Conservation (phyloP, 2,329 filamentous ascomycete species). For the Elsinoe perseae region DNA sequence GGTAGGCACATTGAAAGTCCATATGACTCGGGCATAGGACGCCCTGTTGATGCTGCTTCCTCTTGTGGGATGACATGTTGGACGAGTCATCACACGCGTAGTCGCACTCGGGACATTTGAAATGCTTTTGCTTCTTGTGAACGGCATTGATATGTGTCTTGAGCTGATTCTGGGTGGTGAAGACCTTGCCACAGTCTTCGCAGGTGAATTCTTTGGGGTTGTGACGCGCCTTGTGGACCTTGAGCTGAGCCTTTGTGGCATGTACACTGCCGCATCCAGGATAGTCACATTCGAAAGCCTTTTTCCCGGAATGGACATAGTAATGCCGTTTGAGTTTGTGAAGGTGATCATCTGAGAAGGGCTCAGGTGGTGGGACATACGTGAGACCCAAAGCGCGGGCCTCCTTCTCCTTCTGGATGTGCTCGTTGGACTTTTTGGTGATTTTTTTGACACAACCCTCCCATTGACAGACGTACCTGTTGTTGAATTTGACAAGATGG, state of each 20-base stretch:
- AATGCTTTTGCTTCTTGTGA: slow-evolving; percentile 15
- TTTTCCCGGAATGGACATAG: slow-evolving; percentile 15
- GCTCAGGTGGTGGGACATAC: slow-evolving; percentile 10
- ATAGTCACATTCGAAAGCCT: slow-evolving; percentile 15
- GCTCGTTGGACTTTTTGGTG: slow-evolving; percentile 15
- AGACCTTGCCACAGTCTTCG: slow-evolving; percentile 14
- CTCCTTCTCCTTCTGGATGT: slow-evolving; percentile 15
- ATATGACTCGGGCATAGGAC: slow-evolving; percentile 8
- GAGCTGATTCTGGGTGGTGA: slow-evolving; percentile 15
- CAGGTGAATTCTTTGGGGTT: slow-evolving; percentile 15
- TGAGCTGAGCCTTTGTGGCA: slow-evolving; percentile 14
- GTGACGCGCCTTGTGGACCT: slow-evolving; percentile 14
- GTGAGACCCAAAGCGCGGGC: slow-evolving; percentile 9
- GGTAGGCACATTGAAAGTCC: slow-evolving; percentile 8
- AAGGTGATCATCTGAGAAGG: slow-evolving; percentile 14
- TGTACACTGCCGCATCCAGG: slow-evolving; percentile 14
- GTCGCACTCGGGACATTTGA: slow-evolving; percentile 15
- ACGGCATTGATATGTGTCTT: slow-evolving; percentile 16
- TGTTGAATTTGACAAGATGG: slow-evolving; percentile 13
- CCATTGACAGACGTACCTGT: slow-evolving; percentile 14
- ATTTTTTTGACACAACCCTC: slow-evolving; percentile 15
- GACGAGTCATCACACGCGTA: slow-evolving; percentile 15
- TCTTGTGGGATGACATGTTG: slow-evolving; percentile 15
- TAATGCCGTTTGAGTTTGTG: slow-evolving; percentile 15
- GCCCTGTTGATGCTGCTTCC: slow-evolving; percentile 13